phyloP scores from a whole-genome alignment of 495 filamentous ascomycete genomes.

The Bacidia rubella region DNA sequence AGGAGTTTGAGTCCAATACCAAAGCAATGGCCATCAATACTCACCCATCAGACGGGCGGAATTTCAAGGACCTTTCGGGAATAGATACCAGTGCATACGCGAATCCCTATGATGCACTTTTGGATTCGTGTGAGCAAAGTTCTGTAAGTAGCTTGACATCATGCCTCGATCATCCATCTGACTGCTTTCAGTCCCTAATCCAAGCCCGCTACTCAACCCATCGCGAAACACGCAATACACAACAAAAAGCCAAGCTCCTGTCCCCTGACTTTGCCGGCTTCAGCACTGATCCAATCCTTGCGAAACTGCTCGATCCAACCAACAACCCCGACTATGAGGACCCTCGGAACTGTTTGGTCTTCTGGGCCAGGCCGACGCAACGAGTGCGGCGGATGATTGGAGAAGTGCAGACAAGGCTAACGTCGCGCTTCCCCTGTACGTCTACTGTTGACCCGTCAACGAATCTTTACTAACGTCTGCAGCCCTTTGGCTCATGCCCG shows the following conservation, averaged over 20 bases:
- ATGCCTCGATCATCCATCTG: neutral
- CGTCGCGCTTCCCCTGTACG: neutral
- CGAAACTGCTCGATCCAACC: slow-evolving; percentile 43
- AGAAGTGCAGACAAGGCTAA: slow-evolving; percentile 53
- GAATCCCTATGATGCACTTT: slow-evolving; percentile 69
- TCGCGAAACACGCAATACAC: slow-evolving; percentile 54
- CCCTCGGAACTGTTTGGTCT: slow-evolving; percentile 63
- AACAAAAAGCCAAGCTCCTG: slow-evolving; percentile 56
- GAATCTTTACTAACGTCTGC: slow-evolving; percentile 48
- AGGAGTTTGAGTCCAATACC: neutral
- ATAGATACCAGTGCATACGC: neutral
- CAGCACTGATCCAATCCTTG: slow-evolving; percentile 61
- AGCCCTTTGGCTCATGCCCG: slow-evolving; percentile 75
- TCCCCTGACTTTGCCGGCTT: slow-evolving; percentile 53
- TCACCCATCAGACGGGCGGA: neutral
- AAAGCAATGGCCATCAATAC: neutral
- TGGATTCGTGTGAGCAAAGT: slow-evolving; percentile 44
- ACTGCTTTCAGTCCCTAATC: slow-evolving; percentile 43
- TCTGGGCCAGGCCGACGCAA: slow-evolving; percentile 74
- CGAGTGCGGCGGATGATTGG: slow-evolving; percentile 50
- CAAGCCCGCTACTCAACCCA: slow-evolving; percentile 61
- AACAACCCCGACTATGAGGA: slow-evolving; percentile 53
- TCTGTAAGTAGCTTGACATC: slow-evolving; percentile 31
- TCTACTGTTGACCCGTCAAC: slow-evolving; percentile 15
- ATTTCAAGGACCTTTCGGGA: neutral